Evolutionary conservation across 345 rosid species (phyloP).

Genomic region (Lumnitzera racemosa): DNA sequence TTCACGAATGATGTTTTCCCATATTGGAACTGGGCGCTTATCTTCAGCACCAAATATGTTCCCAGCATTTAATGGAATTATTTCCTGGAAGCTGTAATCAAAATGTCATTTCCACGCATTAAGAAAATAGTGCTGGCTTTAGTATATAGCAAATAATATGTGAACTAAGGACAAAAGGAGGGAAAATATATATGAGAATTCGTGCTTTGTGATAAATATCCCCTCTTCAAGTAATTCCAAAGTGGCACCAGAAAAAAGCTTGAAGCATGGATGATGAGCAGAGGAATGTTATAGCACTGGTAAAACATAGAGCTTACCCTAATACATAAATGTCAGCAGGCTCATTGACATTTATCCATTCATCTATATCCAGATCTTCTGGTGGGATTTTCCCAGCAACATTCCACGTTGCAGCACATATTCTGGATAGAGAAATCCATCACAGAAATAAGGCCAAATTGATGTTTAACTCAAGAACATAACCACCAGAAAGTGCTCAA

Average conservation of each 20-base stretch:
- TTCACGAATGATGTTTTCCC: conserved; percentile 85
- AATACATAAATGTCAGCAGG: conserved; percentile 87
- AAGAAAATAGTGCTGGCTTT: neutral
- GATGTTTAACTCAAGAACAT: too few relatives aligned
- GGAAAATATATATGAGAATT: too few relatives aligned
- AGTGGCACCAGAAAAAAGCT: neutral
- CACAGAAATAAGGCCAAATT: too few relatives aligned
- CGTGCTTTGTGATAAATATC: too few relatives aligned
- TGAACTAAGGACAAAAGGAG: too few relatives aligned
- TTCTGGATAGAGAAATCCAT: conserved; percentile 23
- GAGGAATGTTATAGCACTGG: neutral
- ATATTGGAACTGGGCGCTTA: conserved; percentile 59
- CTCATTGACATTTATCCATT: conserved; percentile 62
- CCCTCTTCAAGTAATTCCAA: too few relatives aligned
- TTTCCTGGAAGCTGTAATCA: conserved; percentile 70
- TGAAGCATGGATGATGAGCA: neutral
- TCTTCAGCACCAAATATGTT: conserved; percentile 96
- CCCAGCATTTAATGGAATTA: conserved; percentile 90
- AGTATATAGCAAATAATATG: too few relatives aligned
- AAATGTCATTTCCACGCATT: conserved; percentile 5
- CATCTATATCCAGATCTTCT: conserved; percentile 80
- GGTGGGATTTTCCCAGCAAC: conserved; percentile 84
- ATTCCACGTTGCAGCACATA: conserved; percentile 86
- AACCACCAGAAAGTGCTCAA: too few relatives aligned
- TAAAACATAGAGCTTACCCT: conserved; percentile 37